These are phyloP conservation scores for Aspergillus ustus DNA, from an alignment of 2,329 filamentous ascomycete species.

Conservation along the genomic window DNA sequence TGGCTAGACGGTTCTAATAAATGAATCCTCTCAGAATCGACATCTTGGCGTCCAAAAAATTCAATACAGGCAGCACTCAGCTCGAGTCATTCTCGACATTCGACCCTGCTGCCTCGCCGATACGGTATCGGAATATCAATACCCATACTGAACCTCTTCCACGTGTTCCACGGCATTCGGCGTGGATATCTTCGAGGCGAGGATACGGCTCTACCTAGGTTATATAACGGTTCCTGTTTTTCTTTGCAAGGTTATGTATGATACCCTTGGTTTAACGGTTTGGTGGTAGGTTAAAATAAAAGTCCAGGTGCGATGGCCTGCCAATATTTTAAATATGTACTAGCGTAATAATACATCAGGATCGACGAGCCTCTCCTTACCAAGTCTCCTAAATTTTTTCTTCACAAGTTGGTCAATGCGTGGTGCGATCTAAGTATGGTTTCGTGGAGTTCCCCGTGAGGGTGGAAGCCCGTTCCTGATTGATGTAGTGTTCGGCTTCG, in stretches of 20 bases:
- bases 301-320: not conserved
- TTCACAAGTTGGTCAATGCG: not conserved
- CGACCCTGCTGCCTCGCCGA: not conserved
- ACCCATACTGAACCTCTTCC: conserved; percentile 13
- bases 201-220: not conserved
- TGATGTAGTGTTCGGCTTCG: too few relatives aligned
- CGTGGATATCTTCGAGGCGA: conserved; percentile 6
- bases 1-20: not conserved
- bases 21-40: conserved; percentile 2
- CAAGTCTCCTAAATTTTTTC: not conserved
- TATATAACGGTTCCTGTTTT: not conserved
- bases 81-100: conserved; percentile 10
- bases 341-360: not conserved
- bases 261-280: not conserved
- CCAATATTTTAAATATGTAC: not conserved
- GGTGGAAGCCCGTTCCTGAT: too few relatives aligned
- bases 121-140: conserved; percentile 2
- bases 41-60: conserved; percentile 11
- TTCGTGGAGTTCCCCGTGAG: not conserved
- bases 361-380: not conserved
- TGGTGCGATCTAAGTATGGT: not conserved
- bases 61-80: conserved; percentile 5
- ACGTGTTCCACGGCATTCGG: conserved; percentile 2
- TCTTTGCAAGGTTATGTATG: not conserved
- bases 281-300: not conserved